Evolutionary conservation across 768 basidiomycete genomes (phyloP).

Genomic region (Glaciozyma antarctica): DNA sequence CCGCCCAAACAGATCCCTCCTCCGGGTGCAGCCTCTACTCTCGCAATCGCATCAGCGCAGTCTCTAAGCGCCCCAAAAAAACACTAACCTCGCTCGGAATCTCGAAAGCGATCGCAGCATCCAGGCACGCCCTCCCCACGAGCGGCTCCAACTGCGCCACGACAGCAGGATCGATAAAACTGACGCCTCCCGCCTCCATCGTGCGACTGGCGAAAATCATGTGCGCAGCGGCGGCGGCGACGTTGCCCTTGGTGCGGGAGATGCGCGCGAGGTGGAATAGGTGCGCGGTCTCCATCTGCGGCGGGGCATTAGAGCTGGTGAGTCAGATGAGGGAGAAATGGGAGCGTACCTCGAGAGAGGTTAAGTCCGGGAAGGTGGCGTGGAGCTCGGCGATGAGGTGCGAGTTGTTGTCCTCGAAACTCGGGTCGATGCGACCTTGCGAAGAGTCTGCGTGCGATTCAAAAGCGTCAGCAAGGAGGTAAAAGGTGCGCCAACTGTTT

Average conservation of each 20-base stretch:
- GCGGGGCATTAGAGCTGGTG: background rate
- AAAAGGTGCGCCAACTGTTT: slow-evolving; percentile 4
- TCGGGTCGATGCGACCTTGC: slow-evolving; percentile 64
- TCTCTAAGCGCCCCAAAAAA: background rate
- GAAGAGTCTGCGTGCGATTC: slow-evolving; percentile 54
- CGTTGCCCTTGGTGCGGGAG: slow-evolving; percentile 40
- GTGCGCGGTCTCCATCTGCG: slow-evolving; percentile 80
- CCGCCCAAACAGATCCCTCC: background rate
- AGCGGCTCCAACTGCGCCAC: slow-evolving; percentile 55
- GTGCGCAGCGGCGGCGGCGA: slow-evolving; percentile 68
- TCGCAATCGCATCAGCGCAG: background rate
- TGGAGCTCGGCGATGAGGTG: slow-evolving; percentile 54
- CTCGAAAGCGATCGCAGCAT: slow-evolving; percentile 26
- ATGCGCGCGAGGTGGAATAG: slow-evolving; percentile 66
- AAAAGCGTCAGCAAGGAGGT: background rate
- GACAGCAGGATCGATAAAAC: slow-evolving; percentile 63
- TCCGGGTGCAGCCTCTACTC: background rate
- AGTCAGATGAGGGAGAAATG: background rate
- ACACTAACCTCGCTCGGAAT: slow-evolving; percentile 14
- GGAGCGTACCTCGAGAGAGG: slow-evolving; percentile 57
- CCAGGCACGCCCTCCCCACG: slow-evolving; percentile 39
- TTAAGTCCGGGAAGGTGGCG: slow-evolving; percentile 47
- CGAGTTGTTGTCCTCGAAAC: slow-evolving; percentile 65
- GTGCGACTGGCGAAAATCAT: slow-evolving; percentile 72
- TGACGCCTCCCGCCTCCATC: slow-evolving; percentile 44